Conservation (phyloP, 106 monocot genomes). For the Narthecium ossifragum region DNA sequence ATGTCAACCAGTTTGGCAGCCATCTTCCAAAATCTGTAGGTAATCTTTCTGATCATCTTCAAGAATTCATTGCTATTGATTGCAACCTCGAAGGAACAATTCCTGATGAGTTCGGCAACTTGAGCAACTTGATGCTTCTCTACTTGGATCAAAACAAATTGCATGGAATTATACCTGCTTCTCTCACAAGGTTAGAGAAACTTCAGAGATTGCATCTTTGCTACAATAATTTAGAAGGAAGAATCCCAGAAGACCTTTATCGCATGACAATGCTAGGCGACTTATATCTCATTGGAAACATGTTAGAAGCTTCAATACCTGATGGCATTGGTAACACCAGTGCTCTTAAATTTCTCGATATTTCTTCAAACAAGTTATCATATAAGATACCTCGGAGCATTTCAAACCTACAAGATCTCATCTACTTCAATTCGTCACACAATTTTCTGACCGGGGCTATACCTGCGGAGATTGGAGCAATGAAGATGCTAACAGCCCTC, state of each 20-base stretch:
- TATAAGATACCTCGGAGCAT: conserved; percentile 1
- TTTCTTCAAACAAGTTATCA: neutral
- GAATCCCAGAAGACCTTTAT: conserved; percentile 7
- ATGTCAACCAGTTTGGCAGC: too few species aligned
- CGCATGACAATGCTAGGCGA: neutral
- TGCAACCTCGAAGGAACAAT: too few species aligned
- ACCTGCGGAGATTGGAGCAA: neutral
- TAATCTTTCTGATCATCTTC: too few species aligned
- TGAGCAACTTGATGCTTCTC: too few species aligned
- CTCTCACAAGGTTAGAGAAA: too few species aligned
- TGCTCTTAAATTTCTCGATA: neutral
- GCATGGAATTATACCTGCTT: too few species aligned
- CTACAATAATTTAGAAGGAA: too few species aligned
- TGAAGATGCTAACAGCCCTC: neutral
- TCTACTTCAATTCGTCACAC: neutral
- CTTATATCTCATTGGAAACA: neutral
- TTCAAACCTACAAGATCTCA: neutral
- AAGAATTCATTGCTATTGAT: too few species aligned
- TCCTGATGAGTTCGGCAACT: too few species aligned
- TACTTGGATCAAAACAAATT: too few species aligned
- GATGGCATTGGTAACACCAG: conserved; percentile 8
- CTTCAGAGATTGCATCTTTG: too few species aligned
- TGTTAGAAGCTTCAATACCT: conserved; percentile 3
- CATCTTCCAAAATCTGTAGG: too few species aligned
- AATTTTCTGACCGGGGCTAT: conserved; percentile 1